Percentiles rank a stretch among this genome's conserved stretches.
These are phyloP conservation scores for Alternaria gaisen DNA, from an alignment of 2,329 filamentous ascomycete species.

Conservation along the genomic window DNA sequence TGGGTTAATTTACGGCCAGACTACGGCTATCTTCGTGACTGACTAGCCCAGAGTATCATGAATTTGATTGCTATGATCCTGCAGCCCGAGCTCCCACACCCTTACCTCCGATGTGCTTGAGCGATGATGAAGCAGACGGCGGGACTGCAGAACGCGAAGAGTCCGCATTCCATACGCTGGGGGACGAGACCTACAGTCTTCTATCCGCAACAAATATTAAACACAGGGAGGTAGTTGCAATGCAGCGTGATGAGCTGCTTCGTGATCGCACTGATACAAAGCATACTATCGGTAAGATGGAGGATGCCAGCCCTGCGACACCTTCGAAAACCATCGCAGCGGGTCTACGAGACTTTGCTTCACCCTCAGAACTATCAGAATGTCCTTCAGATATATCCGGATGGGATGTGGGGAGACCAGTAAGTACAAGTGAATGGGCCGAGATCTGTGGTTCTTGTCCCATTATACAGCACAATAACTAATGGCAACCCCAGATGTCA, in stretches of 20 bases:
- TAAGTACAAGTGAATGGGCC: constrained; percentile 1
- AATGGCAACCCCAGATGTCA: not conserved
- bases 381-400: constrained; percentile 31
- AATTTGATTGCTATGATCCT: constrained; percentile 31
- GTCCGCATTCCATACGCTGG: not conserved
- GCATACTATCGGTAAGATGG: constrained; percentile 16
- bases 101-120: constrained; percentile 23
- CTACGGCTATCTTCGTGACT: not conserved
- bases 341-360: not conserved
- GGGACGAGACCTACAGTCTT: not conserved
- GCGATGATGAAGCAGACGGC: constrained; percentile 12
- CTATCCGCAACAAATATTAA: not conserved
- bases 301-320: constrained; percentile 4
- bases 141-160: not conserved
- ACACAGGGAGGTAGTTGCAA: not conserved
- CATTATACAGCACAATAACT: not conserved
- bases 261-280: constrained; percentile 2
- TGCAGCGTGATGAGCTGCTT: constrained; percentile 13
- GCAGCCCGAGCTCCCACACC: constrained; percentile 31
- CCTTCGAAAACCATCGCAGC: not conserved
- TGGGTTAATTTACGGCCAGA: constrained; percentile 5
- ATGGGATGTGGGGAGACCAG: constrained; percentile 16
- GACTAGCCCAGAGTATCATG: constrained; percentile 19
- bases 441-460: not conserved
- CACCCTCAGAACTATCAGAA: constrained; percentile 22